phyloP scores from a whole-genome alignment of 306 rosid genomes.

The Albizia julibrissin region DNA sequence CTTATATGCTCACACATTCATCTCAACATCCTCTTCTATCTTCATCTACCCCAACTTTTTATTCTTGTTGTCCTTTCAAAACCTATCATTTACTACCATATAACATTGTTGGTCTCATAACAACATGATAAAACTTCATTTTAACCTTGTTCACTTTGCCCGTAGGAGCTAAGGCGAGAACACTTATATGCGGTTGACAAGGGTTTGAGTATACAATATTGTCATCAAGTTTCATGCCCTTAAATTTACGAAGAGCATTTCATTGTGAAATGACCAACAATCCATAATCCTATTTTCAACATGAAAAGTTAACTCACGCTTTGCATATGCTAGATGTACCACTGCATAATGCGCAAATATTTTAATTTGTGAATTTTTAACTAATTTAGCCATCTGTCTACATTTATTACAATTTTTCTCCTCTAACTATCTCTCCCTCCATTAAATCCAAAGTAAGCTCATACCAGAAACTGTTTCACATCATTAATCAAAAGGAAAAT shows the following conservation, averaged over 20 bases:
- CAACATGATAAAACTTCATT: no score
- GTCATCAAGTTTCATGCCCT: neutral
- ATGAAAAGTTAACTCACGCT: neutral
- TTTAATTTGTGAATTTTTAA: neutral
- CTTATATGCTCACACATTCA: no score
- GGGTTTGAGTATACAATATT: neutral
- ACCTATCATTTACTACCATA: no score
- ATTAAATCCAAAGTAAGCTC: neutral
- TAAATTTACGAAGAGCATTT: neutral
- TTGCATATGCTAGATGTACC: neutral
- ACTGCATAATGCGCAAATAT: neutral
- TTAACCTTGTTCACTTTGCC: no score
- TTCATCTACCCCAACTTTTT: no score
- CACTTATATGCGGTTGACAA: neutral
- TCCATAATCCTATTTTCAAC: neutral
- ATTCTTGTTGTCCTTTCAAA: no score
- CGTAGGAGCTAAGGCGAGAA: neutral
- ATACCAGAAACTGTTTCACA: neutral
- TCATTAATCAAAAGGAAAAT: neutral
- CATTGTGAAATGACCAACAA: neutral
- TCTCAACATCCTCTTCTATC: no score
- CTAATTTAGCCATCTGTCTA: neutral
- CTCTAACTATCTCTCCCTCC: neutral
- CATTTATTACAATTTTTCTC: neutral
- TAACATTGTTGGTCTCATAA: no score